These are phyloP conservation scores for Penicillium sp. DNA, from an alignment of 2,329 filamentous ascomycete genomes.

Conservation along the genomic window DNA sequence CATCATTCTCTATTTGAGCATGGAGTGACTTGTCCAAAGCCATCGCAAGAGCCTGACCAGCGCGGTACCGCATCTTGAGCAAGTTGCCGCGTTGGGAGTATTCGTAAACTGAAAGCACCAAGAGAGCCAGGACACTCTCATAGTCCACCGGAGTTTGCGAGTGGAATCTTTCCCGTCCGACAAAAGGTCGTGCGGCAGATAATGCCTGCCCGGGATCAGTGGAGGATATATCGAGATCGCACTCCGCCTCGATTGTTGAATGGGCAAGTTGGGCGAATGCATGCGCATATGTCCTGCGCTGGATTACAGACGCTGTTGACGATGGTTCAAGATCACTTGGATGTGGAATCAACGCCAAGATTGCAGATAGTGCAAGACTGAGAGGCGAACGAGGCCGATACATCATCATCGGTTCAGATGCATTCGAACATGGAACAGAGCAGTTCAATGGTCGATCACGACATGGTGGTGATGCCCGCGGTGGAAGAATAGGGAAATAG, in stretches of 20 bases:
- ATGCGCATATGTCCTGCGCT: constrained; percentile 35
- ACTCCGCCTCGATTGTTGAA: constrained; percentile 35
- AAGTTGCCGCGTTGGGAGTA: constrained; percentile 41
- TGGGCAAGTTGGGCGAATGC: constrained; percentile 34
- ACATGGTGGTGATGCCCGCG: constrained; percentile 24
- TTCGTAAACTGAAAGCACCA: constrained; percentile 40
- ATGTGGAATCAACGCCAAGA: constrained; percentile 38
- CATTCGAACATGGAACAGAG: constrained; percentile 23
- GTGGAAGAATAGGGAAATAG: constrained; percentile 41
- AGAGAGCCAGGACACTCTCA: constrained; percentile 35
- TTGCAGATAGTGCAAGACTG: constrained; percentile 37
- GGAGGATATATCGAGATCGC: constrained; percentile 35
- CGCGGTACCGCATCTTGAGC: constrained; percentile 40
- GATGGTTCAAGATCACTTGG: constrained; percentile 33
- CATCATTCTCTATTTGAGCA: constrained; percentile 27
- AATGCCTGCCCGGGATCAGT: constrained; percentile 37
- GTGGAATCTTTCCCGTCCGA: constrained; percentile 33
- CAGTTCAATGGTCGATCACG: constrained; percentile 30
- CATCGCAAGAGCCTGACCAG: constrained; percentile 37
- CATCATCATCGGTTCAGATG: constrained; percentile 25
- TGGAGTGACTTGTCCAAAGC: constrained; percentile 40
- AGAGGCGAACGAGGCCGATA: constrained; percentile 38
- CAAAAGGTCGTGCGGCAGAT: constrained; percentile 23
- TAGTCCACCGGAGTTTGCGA: constrained; percentile 34
- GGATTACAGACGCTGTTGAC: constrained; percentile 27